Percentiles rank a stretch among this genome's conserved stretches.
phyloP scores from a whole-genome alignment of 768 basidiomycete genomes.

The Boletus barrowsii region DNA sequence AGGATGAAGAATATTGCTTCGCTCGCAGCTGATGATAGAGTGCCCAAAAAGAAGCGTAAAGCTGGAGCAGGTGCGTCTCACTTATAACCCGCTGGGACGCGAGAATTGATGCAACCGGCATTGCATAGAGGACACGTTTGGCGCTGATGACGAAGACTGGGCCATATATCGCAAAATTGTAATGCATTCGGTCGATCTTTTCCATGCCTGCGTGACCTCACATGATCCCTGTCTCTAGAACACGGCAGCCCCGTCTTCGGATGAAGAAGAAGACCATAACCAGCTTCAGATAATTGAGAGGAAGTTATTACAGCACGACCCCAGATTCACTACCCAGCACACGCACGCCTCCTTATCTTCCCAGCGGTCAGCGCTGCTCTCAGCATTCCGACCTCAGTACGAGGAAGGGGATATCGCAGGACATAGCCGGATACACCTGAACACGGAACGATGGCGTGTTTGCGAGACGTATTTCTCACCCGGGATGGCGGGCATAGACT shows the following conservation, averaged over 20 bases:
- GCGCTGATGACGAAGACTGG: constrained; percentile 95
- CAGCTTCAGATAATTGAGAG: constrained; percentile 73
- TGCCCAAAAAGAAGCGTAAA: constrained; percentile 83
- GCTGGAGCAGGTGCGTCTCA: constrained; percentile 61
- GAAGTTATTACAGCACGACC: constrained; percentile 80
- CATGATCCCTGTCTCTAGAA: constrained; percentile 44
- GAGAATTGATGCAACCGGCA: not conserved
- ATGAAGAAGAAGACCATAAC: constrained; percentile 83
- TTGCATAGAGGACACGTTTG: constrained; percentile 81
- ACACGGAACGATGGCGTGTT: constrained; percentile 85
- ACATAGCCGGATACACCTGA: constrained; percentile 78
- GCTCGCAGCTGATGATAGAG: constrained; percentile 82
- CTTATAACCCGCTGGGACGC: not conserved
- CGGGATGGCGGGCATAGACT: constrained; percentile 91
- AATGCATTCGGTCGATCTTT: constrained; percentile 21
- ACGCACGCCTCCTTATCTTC: constrained; percentile 78
- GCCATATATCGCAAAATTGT: constrained; percentile 97
- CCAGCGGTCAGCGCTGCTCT: constrained; percentile 79
- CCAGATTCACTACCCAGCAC: constrained; percentile 74
- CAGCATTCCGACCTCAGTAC: constrained; percentile 80
- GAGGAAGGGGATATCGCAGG: constrained; percentile 73
- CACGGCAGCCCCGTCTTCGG: constrained; percentile 66
- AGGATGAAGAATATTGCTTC: constrained; percentile 95
- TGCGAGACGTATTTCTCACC: constrained; percentile 94
- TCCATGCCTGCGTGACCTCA: not conserved